Percentiles rank a stretch among this genome's conserved stretches.
Evolutionary conservation across 768 basidiomycete genomes (phyloP).

Genomic region (Boletus tomentosulus): DNA sequence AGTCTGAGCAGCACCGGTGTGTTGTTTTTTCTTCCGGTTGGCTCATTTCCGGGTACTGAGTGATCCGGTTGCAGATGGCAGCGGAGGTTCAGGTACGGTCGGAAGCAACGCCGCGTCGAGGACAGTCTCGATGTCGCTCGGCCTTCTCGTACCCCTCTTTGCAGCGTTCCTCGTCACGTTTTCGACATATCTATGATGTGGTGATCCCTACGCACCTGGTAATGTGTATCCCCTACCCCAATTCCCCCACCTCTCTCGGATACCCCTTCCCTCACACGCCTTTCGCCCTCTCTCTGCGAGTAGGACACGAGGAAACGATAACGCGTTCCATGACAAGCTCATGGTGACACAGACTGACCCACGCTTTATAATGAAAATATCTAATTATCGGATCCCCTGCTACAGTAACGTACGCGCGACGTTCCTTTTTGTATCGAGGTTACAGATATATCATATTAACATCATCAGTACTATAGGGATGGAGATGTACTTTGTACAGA

Average conservation of each 20-base stretch:
- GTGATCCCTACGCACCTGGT: neutral
- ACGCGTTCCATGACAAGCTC: neutral
- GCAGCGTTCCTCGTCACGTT: constrained; percentile 7
- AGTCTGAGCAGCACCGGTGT: constrained; percentile 10
- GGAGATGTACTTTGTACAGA: neutral
- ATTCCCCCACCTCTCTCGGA: neutral
- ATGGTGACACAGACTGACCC: neutral
- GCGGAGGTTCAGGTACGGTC: neutral
- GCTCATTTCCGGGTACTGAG: too few species aligned
- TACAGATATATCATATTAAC: neutral
- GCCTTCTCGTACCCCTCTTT: constrained; percentile 10
- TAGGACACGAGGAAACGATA: neutral
- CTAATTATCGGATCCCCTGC: neutral
- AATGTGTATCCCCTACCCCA: neutral
- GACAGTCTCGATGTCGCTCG: constrained; percentile 9
- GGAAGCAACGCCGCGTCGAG: neutral
- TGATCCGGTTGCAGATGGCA: neutral
- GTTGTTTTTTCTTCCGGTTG: neutral
- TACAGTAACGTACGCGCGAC: neutral
- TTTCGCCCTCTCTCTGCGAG: neutral
- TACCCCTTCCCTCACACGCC: neutral
- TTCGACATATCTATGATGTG: neutral
- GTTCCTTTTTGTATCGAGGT: neutral
- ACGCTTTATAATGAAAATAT: neutral
- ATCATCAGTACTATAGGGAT: neutral